phyloP scores from a whole-genome alignment of 2,329 filamentous ascomycete genomes.

The Myriosclerotinia curreyana region DNA sequence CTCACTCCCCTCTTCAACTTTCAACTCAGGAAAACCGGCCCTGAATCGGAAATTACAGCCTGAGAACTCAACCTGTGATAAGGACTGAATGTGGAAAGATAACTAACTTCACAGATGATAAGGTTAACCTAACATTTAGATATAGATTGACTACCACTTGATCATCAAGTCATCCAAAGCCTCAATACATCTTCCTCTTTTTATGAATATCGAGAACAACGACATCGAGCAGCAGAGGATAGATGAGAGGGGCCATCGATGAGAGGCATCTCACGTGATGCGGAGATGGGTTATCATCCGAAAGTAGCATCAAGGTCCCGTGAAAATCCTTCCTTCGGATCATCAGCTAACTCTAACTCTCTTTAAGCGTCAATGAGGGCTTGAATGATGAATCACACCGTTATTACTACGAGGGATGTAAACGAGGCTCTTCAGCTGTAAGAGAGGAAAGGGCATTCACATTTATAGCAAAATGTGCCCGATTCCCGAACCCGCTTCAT shows the following conservation, averaged over 20 bases:
- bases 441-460: neutral
- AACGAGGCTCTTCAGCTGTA: neutral
- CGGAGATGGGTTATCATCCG: neutral
- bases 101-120: neutral
- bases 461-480: neutral
- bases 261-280: neutral
- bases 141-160: neutral
- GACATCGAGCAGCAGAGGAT: too few relatives aligned
- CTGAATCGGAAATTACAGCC: conserved; percentile 15
- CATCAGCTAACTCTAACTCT: neutral
- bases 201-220: too few relatives aligned
- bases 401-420: neutral
- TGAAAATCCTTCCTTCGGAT: neutral
- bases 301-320: neutral
- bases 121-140: too few relatives aligned
- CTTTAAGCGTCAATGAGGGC: neutral
- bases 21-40: conserved; percentile 10
- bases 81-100: neutral
- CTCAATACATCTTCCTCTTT: too few relatives aligned
- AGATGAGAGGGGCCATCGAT: neutral
- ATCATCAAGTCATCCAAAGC: neutral
- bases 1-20: neutral
- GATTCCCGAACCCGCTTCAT: neutral
- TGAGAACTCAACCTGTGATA: neutral
- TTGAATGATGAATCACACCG: neutral